These are phyloP conservation scores for Sanghuangporus baumii DNA, from an alignment of 1,284 basidiomycete genomes.

Conservation along the genomic window DNA sequence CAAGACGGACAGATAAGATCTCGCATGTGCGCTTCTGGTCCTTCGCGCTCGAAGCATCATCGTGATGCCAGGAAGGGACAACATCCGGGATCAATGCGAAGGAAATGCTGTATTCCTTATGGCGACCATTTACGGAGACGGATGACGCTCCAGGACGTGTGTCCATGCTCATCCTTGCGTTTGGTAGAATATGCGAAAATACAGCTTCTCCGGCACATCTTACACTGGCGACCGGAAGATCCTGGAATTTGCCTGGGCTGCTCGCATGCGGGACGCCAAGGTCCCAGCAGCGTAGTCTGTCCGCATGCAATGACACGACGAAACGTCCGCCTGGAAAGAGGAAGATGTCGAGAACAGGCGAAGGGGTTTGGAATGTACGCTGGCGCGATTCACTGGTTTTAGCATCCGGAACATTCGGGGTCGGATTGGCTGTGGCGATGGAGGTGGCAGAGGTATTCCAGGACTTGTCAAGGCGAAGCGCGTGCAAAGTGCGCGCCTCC, in stretches of 20 bases:
- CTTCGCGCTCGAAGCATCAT: neutral
- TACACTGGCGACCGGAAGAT: neutral
- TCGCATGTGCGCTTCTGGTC: neutral
- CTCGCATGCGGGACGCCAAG: slow-evolving; percentile 7
- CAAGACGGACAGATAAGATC: slow-evolving; percentile 3
- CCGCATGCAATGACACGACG: neutral
- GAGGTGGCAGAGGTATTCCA: slow-evolving; percentile 1
- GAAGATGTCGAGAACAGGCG: neutral
- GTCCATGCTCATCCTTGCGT: neutral
- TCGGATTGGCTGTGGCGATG: neutral
- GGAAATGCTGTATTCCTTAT: neutral
- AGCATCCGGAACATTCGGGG: neutral
- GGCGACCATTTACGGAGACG: neutral
- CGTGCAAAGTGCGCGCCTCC: slow-evolving; percentile 12
- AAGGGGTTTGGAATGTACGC: neutral
- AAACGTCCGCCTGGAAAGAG: slow-evolving; percentile 13
- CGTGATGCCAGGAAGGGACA: neutral
- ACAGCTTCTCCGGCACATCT: slow-evolving; percentile 5
- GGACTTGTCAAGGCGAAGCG: slow-evolving; percentile 12
- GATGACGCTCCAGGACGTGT: neutral
- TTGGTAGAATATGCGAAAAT: neutral
- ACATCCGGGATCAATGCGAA: neutral
- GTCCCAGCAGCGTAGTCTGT: slow-evolving; percentile 13
- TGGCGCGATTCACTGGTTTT: neutral
- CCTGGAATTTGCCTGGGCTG: neutral